Evolutionary conservation across 768 basidiomycete species (phyloP), one percentile per base, ranked within the genome.

Genomic region (Leucocoprinus birnbaumii): DNA sequence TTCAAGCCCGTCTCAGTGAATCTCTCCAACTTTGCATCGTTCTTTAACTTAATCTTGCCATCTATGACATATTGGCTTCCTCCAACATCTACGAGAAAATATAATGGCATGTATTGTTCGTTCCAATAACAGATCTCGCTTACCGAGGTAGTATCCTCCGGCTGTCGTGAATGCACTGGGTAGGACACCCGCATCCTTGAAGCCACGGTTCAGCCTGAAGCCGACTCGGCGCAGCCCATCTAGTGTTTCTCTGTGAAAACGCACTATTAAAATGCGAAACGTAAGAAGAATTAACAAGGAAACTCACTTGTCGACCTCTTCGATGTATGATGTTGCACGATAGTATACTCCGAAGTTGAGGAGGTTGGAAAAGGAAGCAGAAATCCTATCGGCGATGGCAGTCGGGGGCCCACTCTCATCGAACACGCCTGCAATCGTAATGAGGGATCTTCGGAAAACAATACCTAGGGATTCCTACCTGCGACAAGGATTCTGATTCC

Each of bases 11-110:
- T 63, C 46, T 71, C 58, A 8, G 70, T 75, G 61, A 82, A 79
- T 14, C 63, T 63, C 51, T 71, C 65, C 55, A 86, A 73, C 26
- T 65, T 64, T 35, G 70, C 66, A 40, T 82, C 81, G 64, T 75
- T 81, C 69, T 86, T 86, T 55, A 87, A 66, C 65, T 85, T 84
- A 72, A 87, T 85, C 63, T 84, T 81, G 16, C 85, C 83, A 54
- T 85, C 81, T 25, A 75, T 73, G 57, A 87, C 80, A 53, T 80
- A 67, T 63, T 82, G 73, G 56, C 77, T 78, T 2, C 78, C 78
- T 18, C 83, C 83, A 37, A 77, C 75, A 56, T 83, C 80, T 82
- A 58, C 14, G 19, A 18, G 13, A 21, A 56, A 9, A 16, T 34
- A 19, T 9, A 6, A 46, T 18, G 27, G 46, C 11, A 5, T 40